Conservation (phyloP, 805 yeast genomes). For the Wickerhamiella allomyrinae region DNA sequence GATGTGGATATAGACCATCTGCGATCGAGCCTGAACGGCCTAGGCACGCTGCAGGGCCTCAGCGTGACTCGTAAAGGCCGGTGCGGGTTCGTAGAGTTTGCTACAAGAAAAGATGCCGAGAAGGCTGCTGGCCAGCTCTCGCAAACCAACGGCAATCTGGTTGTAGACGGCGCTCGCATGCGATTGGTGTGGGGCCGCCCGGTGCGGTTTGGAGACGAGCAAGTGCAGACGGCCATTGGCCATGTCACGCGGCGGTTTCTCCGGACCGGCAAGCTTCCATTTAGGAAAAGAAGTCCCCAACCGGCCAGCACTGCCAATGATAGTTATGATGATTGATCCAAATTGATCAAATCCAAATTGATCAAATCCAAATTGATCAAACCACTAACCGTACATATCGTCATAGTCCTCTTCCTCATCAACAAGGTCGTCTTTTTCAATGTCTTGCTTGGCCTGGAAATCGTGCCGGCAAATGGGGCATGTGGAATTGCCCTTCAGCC, state of each 20-base stretch:
- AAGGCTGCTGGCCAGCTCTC: conserved; percentile 17
- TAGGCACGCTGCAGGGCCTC: conserved; percentile 36
- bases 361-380: not conserved
- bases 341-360: too few relatives aligned
- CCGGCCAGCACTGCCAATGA: too few relatives aligned
- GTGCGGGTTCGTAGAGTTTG: conserved; percentile 51
- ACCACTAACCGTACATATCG: conserved; percentile 57
- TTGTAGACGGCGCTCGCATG: conserved; percentile 20
- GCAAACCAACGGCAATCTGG: conserved; percentile 13
- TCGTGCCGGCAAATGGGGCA: conserved; percentile 83
- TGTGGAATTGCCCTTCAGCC: conserved; percentile 47
- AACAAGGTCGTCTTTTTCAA: conserved; percentile 34
- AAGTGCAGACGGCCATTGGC: conserved; percentile 6
- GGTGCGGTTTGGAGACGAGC: conserved; percentile 13
- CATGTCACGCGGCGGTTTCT: conserved; percentile 8
- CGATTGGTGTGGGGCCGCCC: conserved; percentile 22
- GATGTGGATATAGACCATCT: conserved; percentile 37
- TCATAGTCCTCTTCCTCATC: conserved; percentile 57
- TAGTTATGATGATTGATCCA: not conserved
- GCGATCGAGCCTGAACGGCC: conserved; percentile 28
- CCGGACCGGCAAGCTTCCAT: conserved; percentile 1
- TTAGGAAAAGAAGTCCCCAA: too few relatives aligned
- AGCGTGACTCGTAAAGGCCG: conserved; percentile 42
- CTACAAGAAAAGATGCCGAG: conserved; percentile 38
- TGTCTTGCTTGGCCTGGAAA: conserved; percentile 38